phyloP scores from a whole-genome alignment of 2,329 filamentous ascomycete species.

The Stagonosporopsis vannaccii region DNA sequence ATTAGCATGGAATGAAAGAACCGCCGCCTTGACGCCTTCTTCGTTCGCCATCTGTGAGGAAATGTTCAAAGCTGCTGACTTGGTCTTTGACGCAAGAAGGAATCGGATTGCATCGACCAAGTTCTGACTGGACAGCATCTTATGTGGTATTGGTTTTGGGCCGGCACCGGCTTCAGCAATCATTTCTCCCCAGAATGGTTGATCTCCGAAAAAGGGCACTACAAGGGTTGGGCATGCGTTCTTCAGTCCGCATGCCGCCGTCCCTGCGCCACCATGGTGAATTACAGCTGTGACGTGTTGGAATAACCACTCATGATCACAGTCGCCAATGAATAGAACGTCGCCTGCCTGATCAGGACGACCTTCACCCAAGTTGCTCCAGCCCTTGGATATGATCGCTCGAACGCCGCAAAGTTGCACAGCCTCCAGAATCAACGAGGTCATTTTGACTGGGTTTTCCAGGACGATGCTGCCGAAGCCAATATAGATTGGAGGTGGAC shows the following conservation, averaged over 20 bases:
- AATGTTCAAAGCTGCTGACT: slow-evolving; percentile 27
- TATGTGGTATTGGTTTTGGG: slow-evolving; percentile 35
- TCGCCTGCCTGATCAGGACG: slow-evolving; percentile 27
- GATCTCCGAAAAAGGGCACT: slow-evolving; percentile 71
- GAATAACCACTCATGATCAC: slow-evolving; percentile 88
- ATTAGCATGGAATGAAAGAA: slow-evolving; percentile 36
- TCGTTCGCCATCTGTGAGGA: slow-evolving; percentile 33
- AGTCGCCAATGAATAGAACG: slow-evolving; percentile 68
- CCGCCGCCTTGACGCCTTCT: slow-evolving; percentile 33
- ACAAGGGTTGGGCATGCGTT: slow-evolving; percentile 79
- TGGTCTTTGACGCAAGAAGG: slow-evolving; percentile 28
- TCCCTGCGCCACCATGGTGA: slow-evolving; percentile 87
- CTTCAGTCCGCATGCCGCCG: slow-evolving; percentile 79
- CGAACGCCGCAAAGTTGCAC: slow-evolving; percentile 48
- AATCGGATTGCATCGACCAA: slow-evolving; percentile 34
- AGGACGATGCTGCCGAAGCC: slow-evolving; percentile 66
- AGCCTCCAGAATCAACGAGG: slow-evolving; percentile 56
- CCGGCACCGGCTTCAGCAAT: slow-evolving; percentile 41
- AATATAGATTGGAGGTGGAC: slow-evolving; percentile 61
- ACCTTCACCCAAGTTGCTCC: slow-evolving; percentile 48
- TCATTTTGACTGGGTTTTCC: slow-evolving; percentile 57
- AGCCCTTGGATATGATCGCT: slow-evolving; percentile 63
- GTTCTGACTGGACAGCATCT: slow-evolving; percentile 27
- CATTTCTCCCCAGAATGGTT: slow-evolving; percentile 40
- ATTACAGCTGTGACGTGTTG: slow-evolving; percentile 78